Conservation (phyloP, 805 yeast genomes). For the Metschnikowia picachoensis region DNA sequence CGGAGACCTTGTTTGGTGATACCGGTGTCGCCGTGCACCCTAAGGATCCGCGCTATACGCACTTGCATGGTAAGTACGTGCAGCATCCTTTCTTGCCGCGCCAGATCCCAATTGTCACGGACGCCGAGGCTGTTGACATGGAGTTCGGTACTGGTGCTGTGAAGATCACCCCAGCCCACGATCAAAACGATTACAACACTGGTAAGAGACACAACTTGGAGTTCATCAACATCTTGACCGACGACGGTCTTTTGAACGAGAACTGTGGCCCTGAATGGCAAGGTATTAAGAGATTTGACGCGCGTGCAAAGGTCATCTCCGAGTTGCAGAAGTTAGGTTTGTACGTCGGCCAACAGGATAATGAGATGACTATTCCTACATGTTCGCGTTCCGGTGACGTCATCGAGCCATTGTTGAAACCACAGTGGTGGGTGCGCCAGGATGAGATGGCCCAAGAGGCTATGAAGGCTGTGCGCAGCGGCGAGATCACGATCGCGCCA, state of each 20-base stretch:
- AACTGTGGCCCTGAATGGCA: conserved; percentile 84
- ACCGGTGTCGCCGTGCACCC: conserved; percentile 98
- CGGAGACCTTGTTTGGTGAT: conserved; percentile 97
- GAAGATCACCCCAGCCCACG: conserved; percentile 98
- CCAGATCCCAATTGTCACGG: conserved; percentile 82
- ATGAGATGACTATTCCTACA: conserved; percentile 91
- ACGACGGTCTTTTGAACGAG: conserved; percentile 86
- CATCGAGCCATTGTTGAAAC: conserved; percentile 94
- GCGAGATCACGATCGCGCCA: conserved; percentile 79
- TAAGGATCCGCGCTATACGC: conserved; percentile 85
- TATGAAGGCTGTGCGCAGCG: conserved; percentile 76
- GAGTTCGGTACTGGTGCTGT: conserved; percentile 99
- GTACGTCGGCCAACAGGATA: conserved; percentile 80
- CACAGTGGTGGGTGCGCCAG: conserved; percentile 99
- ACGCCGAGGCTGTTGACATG: conserved; percentile 95
- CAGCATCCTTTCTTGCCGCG: conserved; percentile 87
- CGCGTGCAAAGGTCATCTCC: conserved; percentile 80
- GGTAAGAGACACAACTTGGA: conserved; percentile 93
- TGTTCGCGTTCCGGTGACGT: conserved; percentile 97
- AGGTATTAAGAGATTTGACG: conserved; percentile 92
- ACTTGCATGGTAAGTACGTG: conserved; percentile 90
- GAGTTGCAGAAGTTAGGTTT: conserved; percentile 70
- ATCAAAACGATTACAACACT: conserved; percentile 91
- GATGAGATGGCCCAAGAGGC: conserved; percentile 85
- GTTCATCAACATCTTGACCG: conserved; percentile 85